phyloP scores from a whole-genome alignment of 306 rosid genomes.

The Lagenaria siceraria region DNA sequence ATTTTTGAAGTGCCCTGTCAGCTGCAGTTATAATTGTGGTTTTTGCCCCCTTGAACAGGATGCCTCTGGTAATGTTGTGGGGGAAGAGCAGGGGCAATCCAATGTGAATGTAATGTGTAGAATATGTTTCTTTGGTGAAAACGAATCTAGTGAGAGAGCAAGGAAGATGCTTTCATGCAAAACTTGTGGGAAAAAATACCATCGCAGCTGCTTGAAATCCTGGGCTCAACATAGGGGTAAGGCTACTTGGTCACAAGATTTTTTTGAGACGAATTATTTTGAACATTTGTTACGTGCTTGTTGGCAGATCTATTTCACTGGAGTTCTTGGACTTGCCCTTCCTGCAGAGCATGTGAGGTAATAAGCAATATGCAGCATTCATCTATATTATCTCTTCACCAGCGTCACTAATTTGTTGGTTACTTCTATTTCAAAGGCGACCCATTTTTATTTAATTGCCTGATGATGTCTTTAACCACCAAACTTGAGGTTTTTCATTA shows the following conservation, averaged over 20 bases:
- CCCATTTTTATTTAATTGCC: neutral
- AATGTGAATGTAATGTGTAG: conserved; percentile 76
- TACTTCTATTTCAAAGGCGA: neutral
- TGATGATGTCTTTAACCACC: neutral
- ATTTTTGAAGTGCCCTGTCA: neutral
- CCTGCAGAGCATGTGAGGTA: conserved; percentile 55
- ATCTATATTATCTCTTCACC: neutral
- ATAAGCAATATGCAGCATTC: neutral
- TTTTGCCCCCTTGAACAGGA: conserved; percentile 32
- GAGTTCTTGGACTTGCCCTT: conserved; percentile 59
- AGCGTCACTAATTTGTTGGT: neutral
- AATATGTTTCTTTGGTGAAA: conserved; percentile 82
- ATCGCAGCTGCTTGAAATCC: conserved; percentile 77
- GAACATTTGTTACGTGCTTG: conserved; percentile 4
- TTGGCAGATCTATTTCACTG: conserved; percentile 44
- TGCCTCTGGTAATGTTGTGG: conserved; percentile 30
- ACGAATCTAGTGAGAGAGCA: conserved; percentile 77
- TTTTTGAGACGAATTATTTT: neutral
- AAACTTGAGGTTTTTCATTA: neutral
- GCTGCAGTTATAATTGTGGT: neutral
- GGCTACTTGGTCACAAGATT: neutral
- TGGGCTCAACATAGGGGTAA: conserved; percentile 95
- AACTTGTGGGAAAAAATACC: conserved; percentile 88
- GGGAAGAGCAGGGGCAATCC: conserved; percentile 67
- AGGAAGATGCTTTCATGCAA: conserved; percentile 91